phyloP scores from a whole-genome alignment of 116 monocot species.

The Cymodocea nodosa region DNA sequence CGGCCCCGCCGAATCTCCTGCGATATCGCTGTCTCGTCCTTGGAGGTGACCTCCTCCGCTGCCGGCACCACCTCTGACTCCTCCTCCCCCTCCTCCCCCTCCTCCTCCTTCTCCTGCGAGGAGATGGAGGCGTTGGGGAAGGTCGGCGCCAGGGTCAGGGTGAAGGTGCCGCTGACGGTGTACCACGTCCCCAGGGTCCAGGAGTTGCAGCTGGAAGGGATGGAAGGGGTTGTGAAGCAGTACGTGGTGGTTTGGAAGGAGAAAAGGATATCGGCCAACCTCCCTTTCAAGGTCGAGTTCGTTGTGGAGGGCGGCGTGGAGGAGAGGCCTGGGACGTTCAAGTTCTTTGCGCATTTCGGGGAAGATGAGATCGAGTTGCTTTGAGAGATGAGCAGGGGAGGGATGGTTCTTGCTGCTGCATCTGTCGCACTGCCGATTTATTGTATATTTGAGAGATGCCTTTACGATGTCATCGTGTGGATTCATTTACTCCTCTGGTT shows the following conservation, averaged over 20 bases:
- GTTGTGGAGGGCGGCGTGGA: conserved; percentile 22
- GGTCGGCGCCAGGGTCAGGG: conserved; percentile 53
- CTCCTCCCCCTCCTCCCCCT: not conserved
- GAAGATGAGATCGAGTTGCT: conserved; percentile 73
- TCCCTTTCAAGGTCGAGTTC: conserved; percentile 88
- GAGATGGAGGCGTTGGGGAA: conserved; percentile 9
- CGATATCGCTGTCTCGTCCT: conserved; percentile 4
- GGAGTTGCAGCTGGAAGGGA: conserved; percentile 56
- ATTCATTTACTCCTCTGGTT: too few species aligned
- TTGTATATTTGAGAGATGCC: too few species aligned
- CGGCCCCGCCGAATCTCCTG: not conserved
- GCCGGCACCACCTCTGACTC: not conserved
- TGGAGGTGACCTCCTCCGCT: conserved; percentile 1
- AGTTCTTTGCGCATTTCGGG: conserved; percentile 65
- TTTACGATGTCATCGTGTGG: too few species aligned
- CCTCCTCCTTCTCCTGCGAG: not conserved
- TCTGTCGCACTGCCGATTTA: too few species aligned
- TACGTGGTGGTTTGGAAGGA: conserved; percentile 81
- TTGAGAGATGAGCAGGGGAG: conserved; percentile 1
- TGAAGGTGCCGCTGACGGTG: conserved; percentile 56
- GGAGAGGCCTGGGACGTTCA: conserved; percentile 28
- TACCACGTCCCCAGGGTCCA: conserved; percentile 74
- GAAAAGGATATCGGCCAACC: conserved; percentile 66
- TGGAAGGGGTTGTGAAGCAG: conserved; percentile 82
- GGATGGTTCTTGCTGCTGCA: not conserved